phyloP scores from a whole-genome alignment of 345 rosid genomes.

The Citrus mangshanensis region DNA sequence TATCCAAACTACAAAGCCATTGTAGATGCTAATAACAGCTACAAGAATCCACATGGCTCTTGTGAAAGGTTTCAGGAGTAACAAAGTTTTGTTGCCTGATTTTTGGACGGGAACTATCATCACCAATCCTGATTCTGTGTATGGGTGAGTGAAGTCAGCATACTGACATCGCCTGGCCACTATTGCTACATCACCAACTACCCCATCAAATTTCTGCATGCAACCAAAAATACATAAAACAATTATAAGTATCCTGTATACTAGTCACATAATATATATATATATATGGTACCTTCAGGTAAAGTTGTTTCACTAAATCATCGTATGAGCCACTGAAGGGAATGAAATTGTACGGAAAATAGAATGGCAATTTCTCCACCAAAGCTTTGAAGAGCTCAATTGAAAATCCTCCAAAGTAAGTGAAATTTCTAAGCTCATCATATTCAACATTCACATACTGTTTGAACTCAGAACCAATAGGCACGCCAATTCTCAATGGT shows the following conservation, averaged over 20 bases:
- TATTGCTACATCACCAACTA: conserved; percentile 14
- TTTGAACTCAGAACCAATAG: conserved; percentile 4
- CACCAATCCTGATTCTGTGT: conserved; percentile 25
- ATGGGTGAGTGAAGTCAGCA: conserved; percentile 30
- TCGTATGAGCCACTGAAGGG: conserved; percentile 20
- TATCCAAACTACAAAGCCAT: conserved; percentile 29
- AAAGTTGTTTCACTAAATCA: conserved; percentile 16
- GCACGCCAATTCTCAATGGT: conserved; percentile 28
- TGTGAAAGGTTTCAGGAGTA: conserved; percentile 25
- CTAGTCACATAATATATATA: background rate
- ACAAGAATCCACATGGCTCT: conserved; percentile 18
- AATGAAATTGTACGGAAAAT: conserved; percentile 3
- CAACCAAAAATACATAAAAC: background rate
- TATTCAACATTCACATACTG: background rate
- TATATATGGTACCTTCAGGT: conserved; percentile 10
- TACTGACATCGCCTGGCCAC: conserved; percentile 5
- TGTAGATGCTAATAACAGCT: conserved; percentile 12
- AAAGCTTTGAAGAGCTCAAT: conserved; percentile 21
- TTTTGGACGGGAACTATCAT: conserved; percentile 15
- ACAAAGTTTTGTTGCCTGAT: conserved; percentile 14
- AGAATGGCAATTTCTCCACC: conserved; percentile 1
- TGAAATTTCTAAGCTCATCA: background rate
- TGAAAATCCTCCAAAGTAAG: conserved; percentile 11
- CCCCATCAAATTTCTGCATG: conserved; percentile 4
- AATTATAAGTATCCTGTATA: no score